Conservation (phyloP, 1,139 yeast genomes). For the Suhomyces chickasaworum region DNA sequence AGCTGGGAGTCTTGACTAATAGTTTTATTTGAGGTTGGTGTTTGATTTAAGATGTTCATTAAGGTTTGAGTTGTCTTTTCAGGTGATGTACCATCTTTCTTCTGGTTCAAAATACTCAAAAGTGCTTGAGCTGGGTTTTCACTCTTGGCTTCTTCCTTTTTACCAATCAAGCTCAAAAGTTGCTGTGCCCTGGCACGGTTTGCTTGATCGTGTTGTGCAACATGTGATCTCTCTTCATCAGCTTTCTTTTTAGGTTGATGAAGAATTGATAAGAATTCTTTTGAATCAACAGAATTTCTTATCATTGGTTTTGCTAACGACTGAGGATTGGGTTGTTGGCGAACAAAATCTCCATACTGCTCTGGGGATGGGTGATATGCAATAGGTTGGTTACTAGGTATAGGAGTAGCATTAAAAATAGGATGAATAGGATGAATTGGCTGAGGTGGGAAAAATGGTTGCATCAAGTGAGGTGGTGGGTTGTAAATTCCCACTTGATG, state of each 20-base stretch:
- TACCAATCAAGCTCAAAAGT: conserved; percentile 40
- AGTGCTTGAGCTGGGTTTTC: conserved; percentile 10
- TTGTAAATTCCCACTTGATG: conserved; percentile 9
- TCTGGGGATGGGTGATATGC: conserved; percentile 11
- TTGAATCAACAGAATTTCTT: conserved; percentile 45
- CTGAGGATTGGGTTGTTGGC: conserved; percentile 45
- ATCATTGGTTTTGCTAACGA: conserved; percentile 43
- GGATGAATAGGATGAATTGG: conserved; percentile 9
- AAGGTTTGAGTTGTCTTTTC: conserved; percentile 15
- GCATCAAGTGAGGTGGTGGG: conserved; percentile 7
- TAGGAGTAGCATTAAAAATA: conserved; percentile 36
- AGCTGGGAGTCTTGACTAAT: conserved; percentile 8
- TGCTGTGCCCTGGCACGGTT: conserved; percentile 43
- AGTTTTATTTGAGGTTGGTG: background rate
- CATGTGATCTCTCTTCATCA: conserved; percentile 4
- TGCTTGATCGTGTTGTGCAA: conserved; percentile 20
- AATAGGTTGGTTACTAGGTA: conserved; percentile 30
- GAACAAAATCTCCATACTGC: conserved; percentile 3
- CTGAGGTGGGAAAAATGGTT: conserved; percentile 25
- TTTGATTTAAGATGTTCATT: conserved; percentile 14
- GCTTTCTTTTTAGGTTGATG: conserved; percentile 29
- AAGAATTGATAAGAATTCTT: conserved; percentile 54
- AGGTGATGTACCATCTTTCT: conserved; percentile 8
- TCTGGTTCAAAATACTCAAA: conserved; percentile 16
- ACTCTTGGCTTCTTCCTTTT: conserved; percentile 14